phyloP scores from a whole-genome alignment of 2,329 filamentous ascomycete genomes.

The Tolypocladium ovalisporum region DNA sequence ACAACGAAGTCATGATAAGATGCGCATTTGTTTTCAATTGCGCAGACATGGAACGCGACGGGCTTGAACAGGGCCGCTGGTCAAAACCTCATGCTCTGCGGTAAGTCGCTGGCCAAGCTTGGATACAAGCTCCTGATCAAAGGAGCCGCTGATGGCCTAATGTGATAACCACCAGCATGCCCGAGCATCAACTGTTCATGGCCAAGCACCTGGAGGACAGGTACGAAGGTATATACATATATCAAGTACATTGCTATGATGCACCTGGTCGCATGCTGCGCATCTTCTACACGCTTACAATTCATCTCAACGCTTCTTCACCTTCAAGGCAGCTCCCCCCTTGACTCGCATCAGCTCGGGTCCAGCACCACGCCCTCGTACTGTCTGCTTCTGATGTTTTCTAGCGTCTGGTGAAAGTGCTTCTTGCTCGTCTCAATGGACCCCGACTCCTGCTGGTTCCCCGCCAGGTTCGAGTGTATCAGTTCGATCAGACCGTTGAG shows the following conservation, averaged over 20 bases:
- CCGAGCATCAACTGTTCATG: not conserved
- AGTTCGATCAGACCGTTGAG: constrained; percentile 96
- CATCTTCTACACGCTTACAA: not conserved
- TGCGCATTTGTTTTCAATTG: too few species aligned
- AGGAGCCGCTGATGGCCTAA: not conserved
- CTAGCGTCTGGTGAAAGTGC: constrained; percentile 89
- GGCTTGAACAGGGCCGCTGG: too few species aligned
- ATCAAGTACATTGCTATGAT: constrained; percentile 4
- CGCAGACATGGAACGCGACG: too few species aligned
- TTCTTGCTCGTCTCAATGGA: constrained; percentile 81
- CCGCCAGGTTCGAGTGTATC: constrained; percentile 90
- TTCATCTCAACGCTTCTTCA: not conserved
- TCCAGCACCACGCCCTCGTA: constrained; percentile 84
- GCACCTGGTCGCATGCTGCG: not conserved
- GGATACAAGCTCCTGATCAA: not conserved
- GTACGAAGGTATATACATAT: constrained; percentile 1
- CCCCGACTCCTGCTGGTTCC: constrained; percentile 69
- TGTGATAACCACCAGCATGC: not conserved
- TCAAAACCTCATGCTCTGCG: too few species aligned
- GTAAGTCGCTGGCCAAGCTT: too few species aligned
- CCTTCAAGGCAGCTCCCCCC: not conserved
- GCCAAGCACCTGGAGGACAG: too few species aligned
- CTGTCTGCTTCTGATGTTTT: constrained; percentile 83
- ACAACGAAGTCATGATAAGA: not conserved
- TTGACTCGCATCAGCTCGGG: constrained; percentile 24